A percentile compares a stretch with the other conserved stretches of the same genome.
These are phyloP conservation scores for Mycena vulgaris DNA, from an alignment of 768 basidiomycete species.

Conservation along the genomic window DNA sequence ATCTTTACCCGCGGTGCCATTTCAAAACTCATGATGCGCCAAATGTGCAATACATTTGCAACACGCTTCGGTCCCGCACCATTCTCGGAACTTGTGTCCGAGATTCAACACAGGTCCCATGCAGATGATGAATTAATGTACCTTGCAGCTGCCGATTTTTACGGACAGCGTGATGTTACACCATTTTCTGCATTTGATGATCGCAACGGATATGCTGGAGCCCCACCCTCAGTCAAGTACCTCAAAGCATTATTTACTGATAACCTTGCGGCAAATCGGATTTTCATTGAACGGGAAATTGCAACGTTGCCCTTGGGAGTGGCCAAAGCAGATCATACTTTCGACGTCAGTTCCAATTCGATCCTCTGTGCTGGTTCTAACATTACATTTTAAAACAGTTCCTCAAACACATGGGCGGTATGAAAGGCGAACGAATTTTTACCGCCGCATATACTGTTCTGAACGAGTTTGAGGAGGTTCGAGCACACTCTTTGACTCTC, in stretches of 20 bases:
- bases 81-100: too few relatives aligned
- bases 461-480: background rate
- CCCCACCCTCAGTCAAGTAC: background rate
- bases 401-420: background rate
- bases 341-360: background rate
- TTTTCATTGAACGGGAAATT: background rate
- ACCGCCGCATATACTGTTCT: too few relatives aligned
- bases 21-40: constrained; percentile 8
- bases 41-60: background rate
- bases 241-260: background rate
- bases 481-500: background rate
- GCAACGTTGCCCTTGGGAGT: too few relatives aligned
- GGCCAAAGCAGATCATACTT: background rate
- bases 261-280: background rate
- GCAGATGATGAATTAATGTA: too few relatives aligned
- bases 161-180: background rate
- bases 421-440: too few relatives aligned
- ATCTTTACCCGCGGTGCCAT: constrained; percentile 15
- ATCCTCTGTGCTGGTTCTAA: background rate
- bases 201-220: background rate
- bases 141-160: too few relatives aligned
- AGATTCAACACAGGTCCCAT: too few relatives aligned
- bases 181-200: background rate
- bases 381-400: background rate
- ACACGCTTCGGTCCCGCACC: constrained; percentile 8